Evolutionary conservation across 2,329 filamentous ascomycete species (phyloP), one percentile per base, ranked within the genome.

Genomic region (Colletotrichum noveboracense): DNA sequence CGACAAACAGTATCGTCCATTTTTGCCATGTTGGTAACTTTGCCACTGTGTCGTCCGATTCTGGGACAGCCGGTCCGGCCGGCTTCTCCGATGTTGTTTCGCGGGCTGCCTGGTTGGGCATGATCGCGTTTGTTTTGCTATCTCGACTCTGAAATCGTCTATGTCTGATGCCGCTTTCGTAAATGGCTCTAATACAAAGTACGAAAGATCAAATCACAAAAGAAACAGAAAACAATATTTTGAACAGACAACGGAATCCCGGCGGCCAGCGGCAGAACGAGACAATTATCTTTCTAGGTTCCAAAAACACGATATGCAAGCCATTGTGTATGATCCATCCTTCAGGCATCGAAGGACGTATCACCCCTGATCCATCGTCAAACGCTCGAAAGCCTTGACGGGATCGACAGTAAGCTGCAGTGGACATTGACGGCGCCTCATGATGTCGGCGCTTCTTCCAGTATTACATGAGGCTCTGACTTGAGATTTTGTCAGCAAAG

Each of bases 1-100:
- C 72, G 5, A 74, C 71, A 32, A 74, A 76, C 7, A 80, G 75
- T 10, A 71, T 77, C 5, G 76, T 58, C 61, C 76, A 77, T 30
- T 75, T 76, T 16, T 74, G 65, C 76, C 77, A 77, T 7, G 64
- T 8, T n/a, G 55, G 55, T 28, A 58, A 13, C 4, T 4, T 28
- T 28, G 16, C 9, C 16, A 58, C 55, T 13, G 16, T 3, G 24
- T 58, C 55, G 9, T 28, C 24, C 43, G n/a, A 52, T 52, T 21
- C 43, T 52, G 43, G n/a, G n/a, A 52, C 10, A 52, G 43, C 43
- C n/a, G 43, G 6, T 21, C 43, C 43, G 10, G 43, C 43, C 43
- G 43, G 43, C n/a, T 52, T 21, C 43, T 21, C 43, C 6, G n/a
- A 52, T 13, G 0, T 21, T 12, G n/a, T 13, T 52, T 21, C 0